phyloP scores from a whole-genome alignment of 2,329 filamentous ascomycete genomes.

The Cadophora sp. region DNA sequence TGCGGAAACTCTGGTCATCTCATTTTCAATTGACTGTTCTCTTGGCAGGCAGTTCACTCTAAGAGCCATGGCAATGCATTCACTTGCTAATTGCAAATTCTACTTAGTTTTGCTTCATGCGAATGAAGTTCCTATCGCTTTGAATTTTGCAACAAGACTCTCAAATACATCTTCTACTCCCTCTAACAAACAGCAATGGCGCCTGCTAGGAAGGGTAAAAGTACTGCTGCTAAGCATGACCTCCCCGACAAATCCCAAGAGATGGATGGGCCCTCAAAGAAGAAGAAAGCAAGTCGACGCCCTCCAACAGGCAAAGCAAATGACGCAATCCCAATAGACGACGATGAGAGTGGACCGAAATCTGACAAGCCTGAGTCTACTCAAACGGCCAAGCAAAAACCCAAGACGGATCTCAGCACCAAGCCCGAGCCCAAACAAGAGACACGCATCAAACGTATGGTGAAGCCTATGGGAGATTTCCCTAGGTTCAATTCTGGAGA shows the following conservation, averaged over 20 bases:
- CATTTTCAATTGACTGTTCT: too few species aligned
- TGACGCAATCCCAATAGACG: neutral
- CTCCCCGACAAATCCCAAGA: neutral
- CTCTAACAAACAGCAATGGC: neutral
- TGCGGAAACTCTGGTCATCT: too few species aligned
- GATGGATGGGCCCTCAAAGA: neutral
- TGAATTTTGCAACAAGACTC: constrained; percentile 62
- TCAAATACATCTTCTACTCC: neutral
- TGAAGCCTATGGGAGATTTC: constrained; percentile 1
- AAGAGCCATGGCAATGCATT: too few species aligned
- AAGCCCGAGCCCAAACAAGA: too few species aligned
- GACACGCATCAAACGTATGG: neutral
- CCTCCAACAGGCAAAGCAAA: neutral
- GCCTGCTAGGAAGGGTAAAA: neutral
- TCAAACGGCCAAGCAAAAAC: neutral
- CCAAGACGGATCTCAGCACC: too few species aligned
- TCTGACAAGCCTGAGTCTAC: neutral
- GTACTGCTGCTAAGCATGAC: neutral
- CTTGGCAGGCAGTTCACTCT: too few species aligned
- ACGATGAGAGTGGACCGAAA: neutral
- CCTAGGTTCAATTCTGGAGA: constrained; percentile 25
- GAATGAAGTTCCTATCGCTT: constrained; percentile 69
- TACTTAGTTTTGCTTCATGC: constrained; percentile 44
- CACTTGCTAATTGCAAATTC: neutral
- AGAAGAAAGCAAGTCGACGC: neutral